phyloP scores from a whole-genome alignment of 495 filamentous ascomycete genomes.

The Neurospora terricola region DNA sequence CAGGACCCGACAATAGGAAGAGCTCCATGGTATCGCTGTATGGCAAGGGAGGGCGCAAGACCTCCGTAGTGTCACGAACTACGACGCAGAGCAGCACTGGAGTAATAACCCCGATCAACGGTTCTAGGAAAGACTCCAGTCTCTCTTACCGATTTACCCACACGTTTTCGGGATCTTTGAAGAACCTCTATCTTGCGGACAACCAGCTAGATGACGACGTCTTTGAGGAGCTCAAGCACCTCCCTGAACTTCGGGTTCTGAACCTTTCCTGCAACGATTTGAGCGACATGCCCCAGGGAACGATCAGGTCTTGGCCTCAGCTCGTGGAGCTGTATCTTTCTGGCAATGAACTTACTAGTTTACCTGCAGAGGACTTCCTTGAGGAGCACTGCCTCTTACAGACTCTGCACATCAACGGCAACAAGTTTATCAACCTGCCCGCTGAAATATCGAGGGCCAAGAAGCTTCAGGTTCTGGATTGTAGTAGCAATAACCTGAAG shows the following conservation, averaged over 20 bases:
- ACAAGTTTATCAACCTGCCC: constrained; percentile 93
- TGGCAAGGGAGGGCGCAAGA: constrained; percentile 66
- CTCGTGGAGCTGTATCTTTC: constrained; percentile 90
- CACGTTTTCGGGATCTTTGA: constrained; percentile 77
- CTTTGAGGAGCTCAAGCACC: constrained; percentile 76
- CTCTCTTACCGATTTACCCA: constrained; percentile 62
- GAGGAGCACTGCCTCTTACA: constrained; percentile 80
- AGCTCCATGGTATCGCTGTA: constrained; percentile 72
- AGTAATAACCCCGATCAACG: constrained; percentile 43
- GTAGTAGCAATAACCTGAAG: constrained; percentile 91
- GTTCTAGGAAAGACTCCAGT: constrained; percentile 73
- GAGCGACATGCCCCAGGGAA: constrained; percentile 80
- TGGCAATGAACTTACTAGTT: constrained; percentile 81
- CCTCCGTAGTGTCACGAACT: constrained; percentile 66
- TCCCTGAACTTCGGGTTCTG: constrained; percentile 76
- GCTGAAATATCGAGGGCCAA: constrained; percentile 91
- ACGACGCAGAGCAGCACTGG: constrained; percentile 34
- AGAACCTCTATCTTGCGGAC: constrained; percentile 81
- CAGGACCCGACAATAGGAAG: constrained; percentile 51
- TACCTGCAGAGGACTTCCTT: constrained; percentile 81
- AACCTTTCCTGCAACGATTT: constrained; percentile 95
- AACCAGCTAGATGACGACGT: constrained; percentile 90
- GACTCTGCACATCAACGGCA: constrained; percentile 88
- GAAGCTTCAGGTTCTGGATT: constrained; percentile 81
- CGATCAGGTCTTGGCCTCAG: constrained; percentile 76